Percentiles rank a stretch among this genome's conserved stretches.
phyloP scores from a whole-genome alignment of 495 filamentous ascomycete species.

The Lasiosphaeriaceae sp. region DNA sequence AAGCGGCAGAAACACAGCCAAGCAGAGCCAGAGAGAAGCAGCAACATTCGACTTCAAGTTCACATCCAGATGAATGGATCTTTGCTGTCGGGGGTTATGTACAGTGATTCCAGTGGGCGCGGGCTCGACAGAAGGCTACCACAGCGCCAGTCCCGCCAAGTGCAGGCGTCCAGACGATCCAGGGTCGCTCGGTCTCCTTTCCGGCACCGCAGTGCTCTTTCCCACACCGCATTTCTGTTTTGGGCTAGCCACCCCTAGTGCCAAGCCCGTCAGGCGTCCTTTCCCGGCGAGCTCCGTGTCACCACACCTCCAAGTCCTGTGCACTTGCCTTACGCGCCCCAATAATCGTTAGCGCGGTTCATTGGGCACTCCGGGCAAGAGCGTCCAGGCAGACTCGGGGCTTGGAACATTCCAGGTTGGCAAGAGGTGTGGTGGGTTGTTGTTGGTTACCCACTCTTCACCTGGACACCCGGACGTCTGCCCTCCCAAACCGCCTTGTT shows the following conservation, averaged over 20 bases:
- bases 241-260: constrained; percentile 1
- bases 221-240: constrained; percentile 16
- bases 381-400: no score
- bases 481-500: no score
- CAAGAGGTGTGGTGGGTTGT: no score
- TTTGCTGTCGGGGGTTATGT: not conserved
- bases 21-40: no score
- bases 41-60: no score
- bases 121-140: not conserved
- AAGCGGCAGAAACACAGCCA: no score
- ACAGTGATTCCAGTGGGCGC: not conserved
- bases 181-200: not conserved
- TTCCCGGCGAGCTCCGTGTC: not conserved
- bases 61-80: no score
- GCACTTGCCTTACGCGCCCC: not conserved
- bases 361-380: not conserved
- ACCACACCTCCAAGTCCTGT: no score
- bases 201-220: constrained; percentile 10
- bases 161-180: constrained; percentile 10
- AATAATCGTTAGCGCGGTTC: not conserved
- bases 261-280: not conserved
- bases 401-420: no score
- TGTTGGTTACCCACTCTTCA: no score
- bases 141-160: no score
- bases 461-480: no score